Evolutionary conservation across 139 green algal species (phyloP), one percentile per base, ranked within the genome.

Genomic region (Pseudopediastrum boryanum): DNA sequence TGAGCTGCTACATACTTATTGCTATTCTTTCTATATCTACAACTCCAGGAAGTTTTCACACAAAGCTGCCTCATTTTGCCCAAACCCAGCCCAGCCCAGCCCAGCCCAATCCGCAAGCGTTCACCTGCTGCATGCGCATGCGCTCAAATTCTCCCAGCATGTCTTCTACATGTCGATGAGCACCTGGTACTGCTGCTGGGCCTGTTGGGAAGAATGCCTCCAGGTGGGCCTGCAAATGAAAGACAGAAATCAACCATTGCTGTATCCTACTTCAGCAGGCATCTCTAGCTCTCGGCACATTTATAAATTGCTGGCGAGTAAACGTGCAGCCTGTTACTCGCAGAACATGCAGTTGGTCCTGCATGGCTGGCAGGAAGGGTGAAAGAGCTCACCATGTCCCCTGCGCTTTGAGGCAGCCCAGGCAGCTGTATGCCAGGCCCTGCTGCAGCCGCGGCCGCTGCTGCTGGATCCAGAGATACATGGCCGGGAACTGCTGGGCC

Each of bases 121-220:
- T 19, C 61, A 76, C 68, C 68, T 76, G 68, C 46, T 76, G 68
- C n/a, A 31, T 76, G 68, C 12, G 16, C 48, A 58, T 58, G 48
- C 33, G 61, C 46, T 80, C 74, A 80, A 80, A 80, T 46, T 80
- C 74, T 39, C 61, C 74, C 74, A 80, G 61, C 74, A 80, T 80
- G 58, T 71, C 61, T 54, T 61, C 43, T 39, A 41, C 27, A 25
- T 69, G 71, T 44, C 35, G 63, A 9, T 41, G 21, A 43, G 54
- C 54, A 39, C 51, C 70, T 46, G 68, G 48, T 50, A 52, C 70
- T 52, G n/a, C n/a, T n/a, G 70, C 48, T 52, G 70, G 46, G 19
- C 44, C 70, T 31, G 33, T 52, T n/a, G 71, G 71, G 54, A 78
- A 78, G 41, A 78, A 78, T 2, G 56, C 71, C 21, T 70, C 71